Evolutionary conservation across 208 protist genomes (phyloP).

Genomic region (Crithidia expoeki): DNA sequence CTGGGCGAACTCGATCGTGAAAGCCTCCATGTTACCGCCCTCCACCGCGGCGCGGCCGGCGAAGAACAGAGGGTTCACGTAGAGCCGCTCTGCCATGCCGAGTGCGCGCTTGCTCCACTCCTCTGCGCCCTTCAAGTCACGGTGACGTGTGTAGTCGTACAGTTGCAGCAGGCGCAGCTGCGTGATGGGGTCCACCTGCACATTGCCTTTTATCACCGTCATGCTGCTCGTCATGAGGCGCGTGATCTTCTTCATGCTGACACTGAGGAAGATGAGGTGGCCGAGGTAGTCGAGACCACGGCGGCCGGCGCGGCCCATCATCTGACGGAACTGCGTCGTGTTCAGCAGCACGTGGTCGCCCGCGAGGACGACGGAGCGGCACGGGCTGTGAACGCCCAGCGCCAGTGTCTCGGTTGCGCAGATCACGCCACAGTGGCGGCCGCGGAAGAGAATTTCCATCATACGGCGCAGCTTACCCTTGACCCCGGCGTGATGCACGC

Average conservation of each 20-base stretch:
- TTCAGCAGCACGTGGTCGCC: slow-evolving; percentile 93
- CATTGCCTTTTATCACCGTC: slow-evolving; percentile 92
- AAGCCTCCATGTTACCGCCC: slow-evolving; percentile 76
- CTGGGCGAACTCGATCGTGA: slow-evolving; percentile 74
- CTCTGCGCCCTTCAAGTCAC: slow-evolving; percentile 59
- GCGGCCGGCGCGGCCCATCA: slow-evolving; percentile 95
- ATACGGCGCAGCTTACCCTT: slow-evolving; percentile 84
- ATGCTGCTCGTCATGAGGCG: slow-evolving; percentile 92
- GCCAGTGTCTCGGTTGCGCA: slow-evolving; percentile 94
- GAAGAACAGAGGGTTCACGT: slow-evolving; percentile 87
- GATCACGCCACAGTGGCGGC: slow-evolving; percentile 88
- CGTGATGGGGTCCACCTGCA: slow-evolving; percentile 85
- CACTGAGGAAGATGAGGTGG: slow-evolving; percentile 93
- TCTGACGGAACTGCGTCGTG: slow-evolving; percentile 94
- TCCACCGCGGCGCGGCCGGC: slow-evolving; percentile 62
- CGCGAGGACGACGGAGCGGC: slow-evolving; percentile 93
- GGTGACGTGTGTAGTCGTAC: slow-evolving; percentile 71
- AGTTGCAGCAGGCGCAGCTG: slow-evolving; percentile 87
- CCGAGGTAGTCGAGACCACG: slow-evolving; percentile 95
- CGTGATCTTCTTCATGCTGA: slow-evolving; percentile 89
- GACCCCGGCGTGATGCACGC: slow-evolving; percentile 93
- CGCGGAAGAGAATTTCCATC: slow-evolving; percentile 95
- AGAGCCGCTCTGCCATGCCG: slow-evolving; percentile 71
- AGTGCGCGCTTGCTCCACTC: slow-evolving; percentile 56
- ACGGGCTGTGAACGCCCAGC: slow-evolving; percentile 96